These are phyloP conservation scores for Aspergillus sojae DNA, from an alignment of 2,329 filamentous ascomycete genomes.

Conservation along the genomic window DNA sequence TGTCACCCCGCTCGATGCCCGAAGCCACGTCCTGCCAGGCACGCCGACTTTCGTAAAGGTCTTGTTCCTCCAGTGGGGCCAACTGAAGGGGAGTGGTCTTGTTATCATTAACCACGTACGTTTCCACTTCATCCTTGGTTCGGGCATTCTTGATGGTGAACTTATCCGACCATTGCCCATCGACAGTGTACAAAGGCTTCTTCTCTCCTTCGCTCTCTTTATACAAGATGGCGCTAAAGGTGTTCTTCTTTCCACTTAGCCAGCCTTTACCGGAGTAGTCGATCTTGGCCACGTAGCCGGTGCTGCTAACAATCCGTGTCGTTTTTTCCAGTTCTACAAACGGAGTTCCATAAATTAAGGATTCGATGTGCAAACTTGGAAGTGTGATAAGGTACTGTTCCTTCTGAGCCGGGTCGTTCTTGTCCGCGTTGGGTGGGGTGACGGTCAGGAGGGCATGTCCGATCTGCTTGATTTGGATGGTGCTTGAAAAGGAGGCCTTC, in stretches of 20 bases:
- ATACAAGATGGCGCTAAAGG: conserved; percentile 75
- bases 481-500: conserved; percentile 90
- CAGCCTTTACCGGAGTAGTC: conserved; percentile 94
- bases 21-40: conserved; percentile 86
- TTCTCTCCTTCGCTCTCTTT: conserved; percentile 66
- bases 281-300: conserved; percentile 84
- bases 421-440: conserved; percentile 54
- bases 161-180: conserved; percentile 86
- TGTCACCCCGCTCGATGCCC: conserved; percentile 78
- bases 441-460: conserved; percentile 84
- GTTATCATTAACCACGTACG: conserved; percentile 61
- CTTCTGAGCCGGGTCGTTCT: conserved; percentile 39
- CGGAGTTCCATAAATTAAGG: conserved; percentile 71
- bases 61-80: conserved; percentile 74
- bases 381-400: conserved; percentile 90
- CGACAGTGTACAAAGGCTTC: conserved; percentile 74
- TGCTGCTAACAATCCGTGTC: conserved; percentile 83
- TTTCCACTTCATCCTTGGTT: conserved; percentile 55
- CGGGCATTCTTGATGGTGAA: conserved; percentile 76
- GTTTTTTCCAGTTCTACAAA: conserved; percentile 88
- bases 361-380: conserved; percentile 89
- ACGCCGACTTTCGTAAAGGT: conserved; percentile 81
- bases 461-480: conserved; percentile 93
- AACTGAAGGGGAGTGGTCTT: conserved; percentile 70
- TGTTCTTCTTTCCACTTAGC: conserved; percentile 95